Evolutionary conservation across 2,329 filamentous ascomycete genomes (phyloP).

Genomic region (Alternaria consortialis): DNA sequence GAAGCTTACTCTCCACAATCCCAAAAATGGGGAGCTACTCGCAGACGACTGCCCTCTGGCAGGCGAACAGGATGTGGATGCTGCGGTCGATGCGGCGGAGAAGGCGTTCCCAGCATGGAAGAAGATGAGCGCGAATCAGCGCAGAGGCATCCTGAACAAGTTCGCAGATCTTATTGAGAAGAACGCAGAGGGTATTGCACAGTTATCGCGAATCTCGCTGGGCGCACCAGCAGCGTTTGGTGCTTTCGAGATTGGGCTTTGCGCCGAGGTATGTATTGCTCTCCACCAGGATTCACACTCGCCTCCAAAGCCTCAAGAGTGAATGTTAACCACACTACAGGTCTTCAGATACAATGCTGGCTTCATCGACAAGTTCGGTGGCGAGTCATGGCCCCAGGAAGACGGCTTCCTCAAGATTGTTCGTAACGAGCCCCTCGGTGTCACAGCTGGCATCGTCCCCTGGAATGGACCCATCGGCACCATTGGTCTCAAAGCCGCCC

Average conservation of each 20-base stretch:
- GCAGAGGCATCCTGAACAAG: slow-evolving; percentile 43
- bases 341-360: slow-evolving; percentile 49
- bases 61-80: slow-evolving; percentile 57
- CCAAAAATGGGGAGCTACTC: slow-evolving; percentile 60
- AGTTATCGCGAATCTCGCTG: slow-evolving; percentile 56
- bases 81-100: slow-evolving; percentile 60
- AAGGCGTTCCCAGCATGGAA: slow-evolving; percentile 59
- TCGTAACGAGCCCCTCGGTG: slow-evolving; percentile 55
- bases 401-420: slow-evolving; percentile 57
- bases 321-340: slow-evolving; percentile 14
- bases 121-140: slow-evolving; percentile 34
- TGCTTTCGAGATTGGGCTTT: slow-evolving; percentile 54
- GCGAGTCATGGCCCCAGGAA: slow-evolving; percentile 53
- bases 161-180: slow-evolving; percentile 46
- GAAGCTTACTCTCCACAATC: slow-evolving; percentile 61
- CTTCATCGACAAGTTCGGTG: slow-evolving; percentile 47
- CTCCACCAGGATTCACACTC: slow-evolving; percentile 14
- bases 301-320: slow-evolving; percentile 14
- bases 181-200: slow-evolving; percentile 34
- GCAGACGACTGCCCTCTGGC: slow-evolving; percentile 59
- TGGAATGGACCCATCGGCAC: slow-evolving; percentile 55
- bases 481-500: slow-evolving; percentile 49
- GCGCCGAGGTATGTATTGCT: slow-evolving; percentile 39
- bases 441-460: slow-evolving; percentile 54
- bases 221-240: slow-evolving; percentile 58